Evolutionary conservation across 2,329 filamentous ascomycete genomes (phyloP), one percentile per base, ranked within the genome.

Genomic region (Macroventuria anomochaeta): DNA sequence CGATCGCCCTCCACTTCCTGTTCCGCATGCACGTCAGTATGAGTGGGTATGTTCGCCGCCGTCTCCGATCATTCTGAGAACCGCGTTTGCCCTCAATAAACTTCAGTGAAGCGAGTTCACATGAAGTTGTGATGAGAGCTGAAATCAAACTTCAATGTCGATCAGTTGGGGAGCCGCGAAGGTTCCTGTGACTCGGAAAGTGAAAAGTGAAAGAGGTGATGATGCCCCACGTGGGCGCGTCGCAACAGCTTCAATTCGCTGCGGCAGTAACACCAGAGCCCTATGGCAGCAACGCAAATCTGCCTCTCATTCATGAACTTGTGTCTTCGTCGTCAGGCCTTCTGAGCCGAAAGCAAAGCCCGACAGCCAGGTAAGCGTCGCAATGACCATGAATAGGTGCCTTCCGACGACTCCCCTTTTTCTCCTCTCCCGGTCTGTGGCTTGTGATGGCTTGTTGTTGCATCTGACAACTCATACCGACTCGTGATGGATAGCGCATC

Each of bases 391-490:
- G 21, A 38, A 29, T 7, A 32, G 23, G 23, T 46, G 37, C 12
- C 20, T 39, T 48, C 33, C 28, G 26, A 43, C 8, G 6, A 36
- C 44, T 26, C 31, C 43, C 20, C 36, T 25, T 15, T 12, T 26
- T 7, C 31, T 23, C 20, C 17, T 36, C 36, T 7, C 20, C 21
- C 31, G 10, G 15, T 31, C n/a, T 15, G 40, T 46, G 29, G 44
- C 44, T 39, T 49, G 28, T 44, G 34, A 34, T 34, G 32, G 17
- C n/a, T 34, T 33, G 4, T 44, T 23, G 39, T 50, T 23, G 53
- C 46, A 42, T 46, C 31, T 50, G 46, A 50, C 41, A 50, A 20
- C 46, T 46, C 41, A 50, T 32, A 46, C 46, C 34, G 46, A 33
- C 36, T 51, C 20, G 46, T 54, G 40, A 32, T 54, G 17, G 31